These are phyloP conservation scores for Imleria badia DNA, from an alignment of 768 basidiomycete species.

Conservation along the genomic window DNA sequence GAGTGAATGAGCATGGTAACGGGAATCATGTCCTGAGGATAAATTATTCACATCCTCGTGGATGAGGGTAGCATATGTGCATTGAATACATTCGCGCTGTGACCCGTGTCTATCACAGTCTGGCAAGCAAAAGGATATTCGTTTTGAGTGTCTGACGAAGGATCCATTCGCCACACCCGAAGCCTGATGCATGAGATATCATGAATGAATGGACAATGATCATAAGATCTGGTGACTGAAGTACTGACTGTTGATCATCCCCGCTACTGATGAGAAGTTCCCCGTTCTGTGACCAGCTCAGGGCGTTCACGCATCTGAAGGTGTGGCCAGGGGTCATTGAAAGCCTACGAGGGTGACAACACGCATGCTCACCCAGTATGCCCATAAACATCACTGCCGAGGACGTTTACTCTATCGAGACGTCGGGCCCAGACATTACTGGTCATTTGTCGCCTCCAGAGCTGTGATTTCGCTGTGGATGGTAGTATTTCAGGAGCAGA, in stretches of 20 bases:
- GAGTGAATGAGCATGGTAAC: constrained; percentile 7
- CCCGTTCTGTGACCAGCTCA: constrained; percentile 71
- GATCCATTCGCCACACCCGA: constrained; percentile 75
- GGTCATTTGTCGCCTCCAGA: constrained; percentile 21
- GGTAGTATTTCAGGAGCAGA: constrained; percentile 5
- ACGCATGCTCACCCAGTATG: constrained; percentile 63
- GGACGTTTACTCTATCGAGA: constrained; percentile 69
- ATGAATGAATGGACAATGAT: not conserved
- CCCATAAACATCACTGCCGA: constrained; percentile 59
- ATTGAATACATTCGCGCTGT: constrained; percentile 84
- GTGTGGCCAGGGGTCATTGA: not conserved
- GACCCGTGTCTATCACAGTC: constrained; percentile 74
- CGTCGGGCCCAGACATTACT: constrained; percentile 29
- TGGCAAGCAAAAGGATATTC: constrained; percentile 67
- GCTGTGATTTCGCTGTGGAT: constrained; percentile 25
- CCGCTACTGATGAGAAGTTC: constrained; percentile 67
- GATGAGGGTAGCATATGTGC: constrained; percentile 77
- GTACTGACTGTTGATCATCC: constrained; percentile 65
- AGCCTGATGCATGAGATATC: constrained; percentile 42
- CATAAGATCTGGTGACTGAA: constrained; percentile 27
- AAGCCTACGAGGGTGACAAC: not conserved
- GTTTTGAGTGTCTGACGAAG: constrained; percentile 31
- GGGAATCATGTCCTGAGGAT: constrained; percentile 12
- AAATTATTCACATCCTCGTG: constrained; percentile 62
- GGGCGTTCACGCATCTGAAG: constrained; percentile 70